phyloP scores from a whole-genome alignment of 2,329 filamentous ascomycete genomes.

The Aspergillus puulaauensis region DNA sequence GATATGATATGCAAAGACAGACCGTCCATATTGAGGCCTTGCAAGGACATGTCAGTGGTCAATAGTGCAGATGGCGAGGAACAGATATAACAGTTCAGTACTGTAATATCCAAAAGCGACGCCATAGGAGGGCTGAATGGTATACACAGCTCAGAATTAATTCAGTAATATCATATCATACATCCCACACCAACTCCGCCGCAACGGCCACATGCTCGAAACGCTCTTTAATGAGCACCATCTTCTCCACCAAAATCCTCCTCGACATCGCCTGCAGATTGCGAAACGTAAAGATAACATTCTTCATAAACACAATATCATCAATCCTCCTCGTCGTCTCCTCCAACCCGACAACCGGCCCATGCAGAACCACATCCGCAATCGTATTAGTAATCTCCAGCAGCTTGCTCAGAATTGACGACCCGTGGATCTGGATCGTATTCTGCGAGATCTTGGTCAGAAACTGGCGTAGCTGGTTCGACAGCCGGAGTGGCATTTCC shows the following conservation, averaged over 20 bases:
- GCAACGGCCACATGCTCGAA: slow-evolving; percentile 16
- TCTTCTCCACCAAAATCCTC: slow-evolving; percentile 45
- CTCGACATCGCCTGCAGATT: slow-evolving; percentile 49
- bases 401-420: slow-evolving; percentile 58
- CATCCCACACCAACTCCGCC: no score
- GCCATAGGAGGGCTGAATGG: no score
- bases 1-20: no score
- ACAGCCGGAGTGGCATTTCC: slow-evolving; percentile 47
- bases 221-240: slow-evolving; percentile 31
- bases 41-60: no score
- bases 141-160: no score
- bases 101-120: no score
- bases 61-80: no score
- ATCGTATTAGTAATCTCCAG: slow-evolving; percentile 62
- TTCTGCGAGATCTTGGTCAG: slow-evolving; percentile 43
- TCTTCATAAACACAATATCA: slow-evolving; percentile 55
- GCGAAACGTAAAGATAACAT: slow-evolving; percentile 52
- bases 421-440: slow-evolving; percentile 56
- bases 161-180: no score
- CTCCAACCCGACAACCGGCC: slow-evolving; percentile 48
- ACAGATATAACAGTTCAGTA: no score
- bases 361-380: slow-evolving; percentile 56
- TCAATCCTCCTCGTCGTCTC: slow-evolving; percentile 52
- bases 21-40: no score
- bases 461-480: slow-evolving; percentile 44